A percentile compares a stretch with the other conserved stretches of the same genome.
These are phyloP conservation scores for Linaria vulgaris DNA, from an alignment of 257 asterid species.

Conservation along the genomic window DNA sequence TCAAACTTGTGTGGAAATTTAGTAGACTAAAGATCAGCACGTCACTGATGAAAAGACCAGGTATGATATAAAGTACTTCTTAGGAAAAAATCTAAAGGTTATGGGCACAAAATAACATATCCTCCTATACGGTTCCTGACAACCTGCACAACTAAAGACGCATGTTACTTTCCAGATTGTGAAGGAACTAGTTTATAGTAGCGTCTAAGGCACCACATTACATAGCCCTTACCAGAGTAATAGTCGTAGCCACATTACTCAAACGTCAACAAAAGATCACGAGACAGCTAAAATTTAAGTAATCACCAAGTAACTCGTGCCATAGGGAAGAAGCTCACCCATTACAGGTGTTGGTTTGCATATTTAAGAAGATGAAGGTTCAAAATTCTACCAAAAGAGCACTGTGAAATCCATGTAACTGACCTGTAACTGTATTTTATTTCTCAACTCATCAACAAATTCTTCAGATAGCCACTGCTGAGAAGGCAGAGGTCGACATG, in stretches of 20 bases:
- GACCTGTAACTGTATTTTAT: conserved; percentile 78
- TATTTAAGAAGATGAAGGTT: neutral
- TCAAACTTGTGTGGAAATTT: neutral
- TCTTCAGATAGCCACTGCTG: conserved; percentile 53
- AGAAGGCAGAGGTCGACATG: conserved; percentile 40
- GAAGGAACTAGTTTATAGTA: too few species aligned
- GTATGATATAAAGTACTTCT: neutral
- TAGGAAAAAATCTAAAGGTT: neutral
- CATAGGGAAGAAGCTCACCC: too few species aligned
- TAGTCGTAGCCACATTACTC: neutral
- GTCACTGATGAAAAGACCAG: too few species aligned
- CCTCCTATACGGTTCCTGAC: too few species aligned
- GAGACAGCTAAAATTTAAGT: neutral
- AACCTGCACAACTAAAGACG: too few species aligned
- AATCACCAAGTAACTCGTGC: neutral
- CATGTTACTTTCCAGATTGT: too few species aligned
- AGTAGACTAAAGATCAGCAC: too few species aligned
- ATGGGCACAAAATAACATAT: neutral
- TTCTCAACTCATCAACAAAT: conserved; percentile 58
- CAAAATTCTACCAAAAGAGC: neutral
- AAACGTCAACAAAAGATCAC: neutral
- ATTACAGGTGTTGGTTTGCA: too few species aligned
- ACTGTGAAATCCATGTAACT: conserved; percentile 11
- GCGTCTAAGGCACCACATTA: too few species aligned
- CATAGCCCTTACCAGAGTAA: neutral